Conservation (phyloP, 2,329 filamentous ascomycete species). For the Zalaria sp. region DNA sequence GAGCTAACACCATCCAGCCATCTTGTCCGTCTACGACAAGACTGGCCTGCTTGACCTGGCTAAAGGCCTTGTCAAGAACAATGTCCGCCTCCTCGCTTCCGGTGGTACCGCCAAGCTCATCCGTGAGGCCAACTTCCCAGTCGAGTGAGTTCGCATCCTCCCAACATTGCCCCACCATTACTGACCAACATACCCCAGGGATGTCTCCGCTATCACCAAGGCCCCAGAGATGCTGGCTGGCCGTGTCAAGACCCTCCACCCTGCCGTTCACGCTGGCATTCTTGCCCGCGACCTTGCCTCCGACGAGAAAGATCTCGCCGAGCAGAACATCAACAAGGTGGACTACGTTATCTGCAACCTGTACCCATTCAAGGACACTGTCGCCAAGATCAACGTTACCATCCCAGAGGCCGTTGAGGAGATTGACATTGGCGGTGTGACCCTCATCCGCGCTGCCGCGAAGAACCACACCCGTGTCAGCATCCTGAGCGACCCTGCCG, state of each 20-base stretch:
- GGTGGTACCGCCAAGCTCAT: slow-evolving; percentile 95
- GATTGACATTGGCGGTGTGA: slow-evolving; percentile 96
- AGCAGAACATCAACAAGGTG: slow-evolving; percentile 89
- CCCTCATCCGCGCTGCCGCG: slow-evolving; percentile 85
- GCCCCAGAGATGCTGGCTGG: slow-evolving; percentile 94
- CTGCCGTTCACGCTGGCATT: slow-evolving; percentile 63
- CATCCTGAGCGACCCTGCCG: slow-evolving; percentile 83
- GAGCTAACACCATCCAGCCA: slow-evolving; percentile 38
- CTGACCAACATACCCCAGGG: slow-evolving; percentile 38
- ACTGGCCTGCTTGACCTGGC: slow-evolving; percentile 85
- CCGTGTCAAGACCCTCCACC: slow-evolving; percentile 89
- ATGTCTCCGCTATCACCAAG: slow-evolving; percentile 89
- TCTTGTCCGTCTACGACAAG: slow-evolving; percentile 98
- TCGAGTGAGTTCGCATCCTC: slow-evolving; percentile 53
- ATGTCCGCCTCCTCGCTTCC: slow-evolving; percentile 86
- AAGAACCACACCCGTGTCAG: slow-evolving; percentile 97
- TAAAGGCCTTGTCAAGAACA: slow-evolving; percentile 75
- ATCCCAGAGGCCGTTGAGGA: slow-evolving; percentile 95
- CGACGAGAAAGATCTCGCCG: slow-evolving; percentile 90
- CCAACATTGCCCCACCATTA: slow-evolving; percentile 1
- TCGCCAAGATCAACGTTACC: slow-evolving; percentile 93
- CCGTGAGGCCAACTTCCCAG: slow-evolving; percentile 84
- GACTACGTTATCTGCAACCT: slow-evolving; percentile 96
- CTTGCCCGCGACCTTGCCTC: slow-evolving; percentile 87
- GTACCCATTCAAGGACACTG: slow-evolving; percentile 97